Base-by-base conservation (phyloP, 2,329 filamentous ascomycete genomes). In the Diaporthe citrichinensis region DNA sequence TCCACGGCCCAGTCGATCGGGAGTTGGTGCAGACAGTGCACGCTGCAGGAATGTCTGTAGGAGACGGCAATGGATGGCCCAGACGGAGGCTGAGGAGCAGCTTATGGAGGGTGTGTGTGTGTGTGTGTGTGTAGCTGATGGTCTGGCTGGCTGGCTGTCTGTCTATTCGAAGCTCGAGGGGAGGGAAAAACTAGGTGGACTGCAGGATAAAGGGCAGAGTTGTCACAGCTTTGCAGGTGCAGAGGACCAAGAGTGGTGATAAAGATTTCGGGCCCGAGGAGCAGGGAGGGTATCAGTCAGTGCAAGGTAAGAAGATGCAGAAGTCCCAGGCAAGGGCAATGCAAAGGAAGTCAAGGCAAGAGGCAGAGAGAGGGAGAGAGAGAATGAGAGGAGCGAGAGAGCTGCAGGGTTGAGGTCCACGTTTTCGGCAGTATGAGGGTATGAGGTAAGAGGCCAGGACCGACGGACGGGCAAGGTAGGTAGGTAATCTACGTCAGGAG, bases 381-480 rank as follows among this genome's bases (percentile, higher is more conserved):
- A 55, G 53, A 55, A 36, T 14, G 3, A 41, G 55, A 36, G 17
- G 28, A 8, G 6, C 31, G 39, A 20, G 15, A 55, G n/a, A 65
- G 59, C 59, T 46, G 59, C 55, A 49, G 41, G 68, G 39, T 59
- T 59, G 68, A 46, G 41, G 28, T 14, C 44, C 39, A 49, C 28
- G 55, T 34, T 36, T 61, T 72, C 46, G 55, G 69, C 57, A 71
- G 41, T 31, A 59, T 34, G 25, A 49, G 55, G 68, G 69, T 72
- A 72, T 72, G 69, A 72, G 69, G 69, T 72, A 72, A 72, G 69
- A 59, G 57, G 25, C 39, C 55, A 25, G 39, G 68, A 62, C 36
- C 36, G 58, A 58, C 55, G 17, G 55, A 10, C 25, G 53, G 25
- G 25, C 25, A 14, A 58, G 55, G 58, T 41, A 59, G 25, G 10